phyloP scores from a whole-genome alignment of 1,139 yeast genomes.

The Geotrichum cucujoidarum region DNA sequence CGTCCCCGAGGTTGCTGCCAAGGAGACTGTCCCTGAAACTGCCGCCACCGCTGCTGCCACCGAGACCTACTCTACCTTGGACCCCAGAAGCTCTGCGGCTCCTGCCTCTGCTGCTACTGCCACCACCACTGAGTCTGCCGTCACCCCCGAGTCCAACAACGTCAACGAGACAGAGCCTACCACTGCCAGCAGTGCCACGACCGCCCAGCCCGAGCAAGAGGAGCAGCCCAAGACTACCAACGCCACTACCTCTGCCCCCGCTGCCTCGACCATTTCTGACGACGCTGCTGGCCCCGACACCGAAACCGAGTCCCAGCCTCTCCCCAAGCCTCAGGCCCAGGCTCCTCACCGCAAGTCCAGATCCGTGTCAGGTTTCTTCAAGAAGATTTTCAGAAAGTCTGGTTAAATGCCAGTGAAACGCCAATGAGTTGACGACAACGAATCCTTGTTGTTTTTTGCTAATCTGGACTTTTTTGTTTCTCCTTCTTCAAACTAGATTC shows the following conservation, averaged over 20 bases:
- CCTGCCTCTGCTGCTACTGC: slow-evolving; percentile 5
- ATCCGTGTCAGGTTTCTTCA: too few species aligned
- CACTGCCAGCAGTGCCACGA: background rate
- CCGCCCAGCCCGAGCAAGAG: background rate
- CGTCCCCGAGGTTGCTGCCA: background rate
- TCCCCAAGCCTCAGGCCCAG: background rate
- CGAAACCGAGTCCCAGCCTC: background rate
- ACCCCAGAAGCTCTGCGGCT: too few species aligned
- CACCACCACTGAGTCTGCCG: background rate
- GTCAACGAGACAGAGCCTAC: background rate
- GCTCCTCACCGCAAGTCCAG: too few species aligned
- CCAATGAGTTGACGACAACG: too few species aligned
- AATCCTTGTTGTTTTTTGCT: too few species aligned
- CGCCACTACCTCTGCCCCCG: too few species aligned
- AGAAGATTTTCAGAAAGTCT: too few species aligned
- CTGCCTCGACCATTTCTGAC: background rate
- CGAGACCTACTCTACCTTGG: too few species aligned
- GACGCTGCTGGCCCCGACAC: background rate
- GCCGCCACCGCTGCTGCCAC: background rate
- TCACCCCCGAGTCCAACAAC: background rate
- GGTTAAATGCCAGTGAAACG: too few species aligned
- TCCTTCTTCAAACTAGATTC: too few species aligned
- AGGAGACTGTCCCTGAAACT: background rate
- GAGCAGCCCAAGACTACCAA: too few species aligned
- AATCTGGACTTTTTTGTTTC: too few species aligned